These are phyloP conservation scores for Phytophthora capsici DNA, from an alignment of 352 stramenopile genomes.

Conservation along the genomic window DNA sequence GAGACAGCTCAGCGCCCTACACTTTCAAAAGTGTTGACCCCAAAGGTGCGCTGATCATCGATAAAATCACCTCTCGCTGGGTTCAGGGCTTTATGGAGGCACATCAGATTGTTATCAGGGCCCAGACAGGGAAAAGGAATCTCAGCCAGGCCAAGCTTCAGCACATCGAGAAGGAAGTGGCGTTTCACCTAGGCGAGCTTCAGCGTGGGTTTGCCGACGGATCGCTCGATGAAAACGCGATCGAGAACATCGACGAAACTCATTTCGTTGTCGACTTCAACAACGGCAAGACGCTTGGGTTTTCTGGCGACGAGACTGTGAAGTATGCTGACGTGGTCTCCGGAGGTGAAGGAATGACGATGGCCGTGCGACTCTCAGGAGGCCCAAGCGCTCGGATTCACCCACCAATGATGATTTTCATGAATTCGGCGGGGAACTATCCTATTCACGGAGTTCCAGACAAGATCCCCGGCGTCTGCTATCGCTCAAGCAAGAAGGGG, in stretches of 20 bases:
- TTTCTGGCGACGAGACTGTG: neutral
- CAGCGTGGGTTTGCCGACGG: slow-evolving; percentile 3
- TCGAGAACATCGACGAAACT: too few species aligned
- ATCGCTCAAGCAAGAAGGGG: too few species aligned
- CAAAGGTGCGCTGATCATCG: neutral
- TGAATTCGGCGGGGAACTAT: too few species aligned
- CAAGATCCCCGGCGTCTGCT: too few species aligned
- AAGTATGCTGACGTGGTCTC: slow-evolving; percentile 11
- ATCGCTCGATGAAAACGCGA: neutral
- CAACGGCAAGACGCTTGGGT: slow-evolving; percentile 2
- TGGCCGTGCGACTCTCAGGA: too few species aligned
- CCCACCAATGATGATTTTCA: too few species aligned
- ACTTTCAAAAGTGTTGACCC: neutral
- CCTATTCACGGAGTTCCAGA: too few species aligned
- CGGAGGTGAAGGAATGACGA: too few species aligned
- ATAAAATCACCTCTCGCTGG: slow-evolving; percentile 3
- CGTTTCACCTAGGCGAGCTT: slow-evolving; percentile 5
- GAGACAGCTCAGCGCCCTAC: neutral
- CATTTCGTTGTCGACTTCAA: slow-evolving; percentile 1
- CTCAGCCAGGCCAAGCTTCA: neutral
- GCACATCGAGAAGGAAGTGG: slow-evolving; percentile 3
- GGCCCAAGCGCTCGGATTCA: too few species aligned
- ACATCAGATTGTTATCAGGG: slow-evolving; percentile 4
- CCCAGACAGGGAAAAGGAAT: neutral
- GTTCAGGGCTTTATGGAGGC: slow-evolving; percentile 4